Evolutionary conservation across 345 rosid species (phyloP).

Genomic region (Geranium brycei): DNA sequence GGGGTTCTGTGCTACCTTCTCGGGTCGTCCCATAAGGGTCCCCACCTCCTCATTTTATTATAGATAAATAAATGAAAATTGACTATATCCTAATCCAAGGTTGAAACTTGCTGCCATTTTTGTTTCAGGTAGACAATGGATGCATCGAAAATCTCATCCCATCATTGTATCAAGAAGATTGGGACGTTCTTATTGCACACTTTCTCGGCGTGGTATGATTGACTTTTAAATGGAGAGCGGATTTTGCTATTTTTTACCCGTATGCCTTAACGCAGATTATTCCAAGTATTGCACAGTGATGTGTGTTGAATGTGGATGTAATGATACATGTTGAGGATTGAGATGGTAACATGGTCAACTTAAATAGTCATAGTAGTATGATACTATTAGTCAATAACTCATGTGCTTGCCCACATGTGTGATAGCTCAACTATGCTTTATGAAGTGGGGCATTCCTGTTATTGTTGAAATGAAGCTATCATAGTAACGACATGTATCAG

Average conservation of each 20-base stretch:
- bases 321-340: neutral
- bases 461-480: too few species aligned
- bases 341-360: neutral
- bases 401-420: neutral
- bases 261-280: neutral
- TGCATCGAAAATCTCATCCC: constrained; percentile 76
- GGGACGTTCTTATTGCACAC: constrained; percentile 96
- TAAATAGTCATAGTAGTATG: neutral
- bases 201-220: constrained; percentile 86
- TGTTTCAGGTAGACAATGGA: constrained; percentile 74
- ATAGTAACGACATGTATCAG: too few species aligned
- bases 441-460: too few species aligned
- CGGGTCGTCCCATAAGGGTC: neutral
- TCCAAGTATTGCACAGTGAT: neutral
- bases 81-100: neutral
- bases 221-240: neutral
- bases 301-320: too few species aligned
- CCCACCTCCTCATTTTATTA: neutral
- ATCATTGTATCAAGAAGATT: constrained; percentile 55
- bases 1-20: neutral
- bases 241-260: neutral
- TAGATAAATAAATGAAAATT: neutral
- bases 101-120: neutral
- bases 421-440: neutral
- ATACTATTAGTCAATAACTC: neutral